These are phyloP conservation scores for Calonectria naviculata DNA, from an alignment of 2,329 filamentous ascomycete genomes.

Conservation along the genomic window DNA sequence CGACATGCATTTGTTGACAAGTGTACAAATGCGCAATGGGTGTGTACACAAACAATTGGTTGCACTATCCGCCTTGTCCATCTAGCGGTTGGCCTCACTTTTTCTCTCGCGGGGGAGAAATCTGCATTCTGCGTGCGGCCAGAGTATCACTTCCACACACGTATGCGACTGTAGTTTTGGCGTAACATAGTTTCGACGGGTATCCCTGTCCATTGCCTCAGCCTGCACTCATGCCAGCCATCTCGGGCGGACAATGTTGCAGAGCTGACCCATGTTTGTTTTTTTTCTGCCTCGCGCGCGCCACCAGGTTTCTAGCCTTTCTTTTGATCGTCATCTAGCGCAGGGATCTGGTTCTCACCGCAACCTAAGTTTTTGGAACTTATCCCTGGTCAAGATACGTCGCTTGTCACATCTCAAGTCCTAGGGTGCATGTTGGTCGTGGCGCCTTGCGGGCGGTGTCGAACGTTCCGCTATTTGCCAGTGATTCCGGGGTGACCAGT, in stretches of 20 bases:
- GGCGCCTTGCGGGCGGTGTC: conserved; percentile 16
- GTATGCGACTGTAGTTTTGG: conserved; percentile 24
- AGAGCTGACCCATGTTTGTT: conserved; percentile 29
- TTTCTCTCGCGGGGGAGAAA: not conserved
- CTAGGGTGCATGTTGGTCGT: conserved; percentile 6
- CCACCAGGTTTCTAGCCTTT: conserved; percentile 8
- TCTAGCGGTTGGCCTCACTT: conserved; percentile 21
- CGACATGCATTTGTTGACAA: not conserved
- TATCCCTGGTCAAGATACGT: not conserved
- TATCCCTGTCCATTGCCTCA: conserved; percentile 32
- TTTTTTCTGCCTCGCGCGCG: not conserved
- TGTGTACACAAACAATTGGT: conserved; percentile 9
- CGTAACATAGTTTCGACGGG: conserved; percentile 18
- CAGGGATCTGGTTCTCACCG: conserved; percentile 12
- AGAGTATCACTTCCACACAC: conserved; percentile 14
- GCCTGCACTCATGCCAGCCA: conserved; percentile 24
- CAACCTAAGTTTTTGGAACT: not conserved
- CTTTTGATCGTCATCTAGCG: conserved; percentile 12
- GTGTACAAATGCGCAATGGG: conserved; percentile 12
- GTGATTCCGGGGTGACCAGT: conserved; percentile 13
- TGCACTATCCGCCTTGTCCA: not conserved
- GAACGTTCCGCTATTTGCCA: conserved; percentile 21
- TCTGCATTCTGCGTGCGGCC: conserved; percentile 10
- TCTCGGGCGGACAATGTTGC: conserved; percentile 7
- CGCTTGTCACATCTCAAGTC: conserved; percentile 6